Percentiles rank a stretch among this genome's conserved stretches.
Evolutionary conservation across 495 filamentous ascomycete genomes (phyloP).

Genomic region (Elaphomyces granulatus): DNA sequence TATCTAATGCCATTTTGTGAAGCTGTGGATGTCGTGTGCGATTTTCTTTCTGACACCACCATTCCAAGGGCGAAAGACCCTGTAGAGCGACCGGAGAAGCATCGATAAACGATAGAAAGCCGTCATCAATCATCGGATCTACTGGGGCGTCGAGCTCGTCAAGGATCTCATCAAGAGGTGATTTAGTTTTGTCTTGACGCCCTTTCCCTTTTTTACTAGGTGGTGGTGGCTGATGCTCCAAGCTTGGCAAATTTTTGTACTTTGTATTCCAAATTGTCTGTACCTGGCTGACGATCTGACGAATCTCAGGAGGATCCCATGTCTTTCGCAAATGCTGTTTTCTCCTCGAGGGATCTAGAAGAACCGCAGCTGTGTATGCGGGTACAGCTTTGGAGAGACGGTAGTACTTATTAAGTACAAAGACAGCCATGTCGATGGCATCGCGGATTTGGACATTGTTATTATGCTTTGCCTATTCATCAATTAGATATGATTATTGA

Average conservation of each 20-base stretch:
- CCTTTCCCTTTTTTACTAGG: background rate
- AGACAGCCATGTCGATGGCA: background rate
- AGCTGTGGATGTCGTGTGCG: background rate
- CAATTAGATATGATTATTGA: background rate
- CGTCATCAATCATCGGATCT: background rate
- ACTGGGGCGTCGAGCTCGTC: background rate
- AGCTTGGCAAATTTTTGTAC: background rate
- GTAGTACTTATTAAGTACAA: too few relatives aligned
- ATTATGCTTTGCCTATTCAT: background rate
- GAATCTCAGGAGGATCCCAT: background rate
- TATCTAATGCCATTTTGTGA: background rate
- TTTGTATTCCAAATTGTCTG: background rate
- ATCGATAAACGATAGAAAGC: background rate
- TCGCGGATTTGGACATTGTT: background rate
- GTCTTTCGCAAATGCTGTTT: background rate
- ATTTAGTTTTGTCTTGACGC: background rate
- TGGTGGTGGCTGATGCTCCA: background rate
- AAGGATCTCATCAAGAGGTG: background rate
- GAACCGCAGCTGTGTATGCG: background rate
- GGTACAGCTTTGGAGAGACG: background rate
- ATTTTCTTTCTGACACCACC: background rate
- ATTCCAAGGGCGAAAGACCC: background rate
- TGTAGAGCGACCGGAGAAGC: background rate
- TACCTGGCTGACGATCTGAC: background rate
- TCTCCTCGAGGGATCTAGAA: background rate